Base-by-base conservation (phyloP, 78 protist species). In the Tieghemostelium lacteum region DNA sequence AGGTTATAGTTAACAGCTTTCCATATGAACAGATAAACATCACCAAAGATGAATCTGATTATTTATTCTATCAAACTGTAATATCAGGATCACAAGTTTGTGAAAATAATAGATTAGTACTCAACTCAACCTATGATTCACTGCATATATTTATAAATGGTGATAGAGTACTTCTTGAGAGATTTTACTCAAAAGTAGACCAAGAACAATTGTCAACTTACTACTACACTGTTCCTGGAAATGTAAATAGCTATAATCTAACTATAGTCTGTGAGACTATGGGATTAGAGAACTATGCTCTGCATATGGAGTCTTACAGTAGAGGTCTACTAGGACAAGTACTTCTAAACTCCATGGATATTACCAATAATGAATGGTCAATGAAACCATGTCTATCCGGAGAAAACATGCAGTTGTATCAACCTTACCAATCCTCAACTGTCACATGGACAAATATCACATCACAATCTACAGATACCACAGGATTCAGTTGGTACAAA, bases 351-450 rank as follows among this genome's bases (percentile, higher is more conserved):
- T 0, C 2, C 33, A 36, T 31, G 6, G 69, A 76, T 20, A 49
- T 76, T 26, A 42, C 87, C 17, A 63, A 39, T 20, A 76, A 76
- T 49, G 73, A 55, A 63, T 76, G 87, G 87, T 64, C 39, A 50
- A 76, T 76, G 87, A 45, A 34, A 64, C 62, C 87, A n/a, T 31
- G 26, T 31, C 19, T 76, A 22, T 4, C 14, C 22, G 87, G 87
- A 34, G 87, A 76, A 50, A 40, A 20, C 8, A n/a, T 75, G 19
- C 24, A 76, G 39, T 20, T 76, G 0, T 76, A 49, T 26, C 45
- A 76, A 33, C 60, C 29, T 42, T 8, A 29, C 28, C 22, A 17
- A 1, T 40, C 69, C 4, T 19, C 39, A 16, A 36, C 20, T 1
- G 29, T 75, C 19, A 36, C 36, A 12, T 75, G 86, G 86, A 16